phyloP scores from a whole-genome alignment of 2,329 filamentous ascomycete genomes.

The Mycosphaerella sp. region DNA sequence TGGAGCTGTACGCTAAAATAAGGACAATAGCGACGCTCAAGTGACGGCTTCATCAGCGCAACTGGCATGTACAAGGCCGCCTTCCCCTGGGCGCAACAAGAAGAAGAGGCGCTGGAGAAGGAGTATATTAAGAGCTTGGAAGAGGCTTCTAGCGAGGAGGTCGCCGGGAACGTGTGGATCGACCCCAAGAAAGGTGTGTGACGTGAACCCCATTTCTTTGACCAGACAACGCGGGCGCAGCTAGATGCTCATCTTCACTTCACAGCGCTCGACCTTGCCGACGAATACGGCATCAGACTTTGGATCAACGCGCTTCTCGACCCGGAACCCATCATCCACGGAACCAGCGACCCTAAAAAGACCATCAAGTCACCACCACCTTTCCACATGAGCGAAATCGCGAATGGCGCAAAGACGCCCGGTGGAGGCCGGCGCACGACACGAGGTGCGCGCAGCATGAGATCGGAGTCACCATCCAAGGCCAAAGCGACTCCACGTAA shows the following conservation, averaged over 20 bases:
- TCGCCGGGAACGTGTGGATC: conserved; percentile 96
- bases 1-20: neutral
- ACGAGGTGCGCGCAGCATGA: conserved; percentile 47
- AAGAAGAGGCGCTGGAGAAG: conserved; percentile 70
- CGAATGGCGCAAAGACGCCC: conserved; percentile 26
- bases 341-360: conserved; percentile 55
- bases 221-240: neutral
- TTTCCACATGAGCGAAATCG: conserved; percentile 46
- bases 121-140: conserved; percentile 76
- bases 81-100: conserved; percentile 62
- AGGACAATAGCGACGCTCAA: conserved; percentile 60
- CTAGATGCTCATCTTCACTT: conserved; percentile 9
- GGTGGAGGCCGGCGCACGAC: conserved; percentile 21
- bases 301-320: conserved; percentile 95
- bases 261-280: conserved; percentile 71
- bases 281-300: conserved; percentile 75
- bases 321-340: conserved; percentile 67
- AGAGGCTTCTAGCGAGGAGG: conserved; percentile 82
- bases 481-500: conserved; percentile 40
- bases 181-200: conserved; percentile 61
- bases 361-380: conserved; percentile 75
- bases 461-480: conserved; percentile 54
- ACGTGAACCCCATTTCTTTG: neutral
- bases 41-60: conserved; percentile 76
- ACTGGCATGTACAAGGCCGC: conserved; percentile 92